These are phyloP conservation scores for Ceratobasidium sp. DNA, from an alignment of 1,284 basidiomycete genomes.

Conservation along the genomic window DNA sequence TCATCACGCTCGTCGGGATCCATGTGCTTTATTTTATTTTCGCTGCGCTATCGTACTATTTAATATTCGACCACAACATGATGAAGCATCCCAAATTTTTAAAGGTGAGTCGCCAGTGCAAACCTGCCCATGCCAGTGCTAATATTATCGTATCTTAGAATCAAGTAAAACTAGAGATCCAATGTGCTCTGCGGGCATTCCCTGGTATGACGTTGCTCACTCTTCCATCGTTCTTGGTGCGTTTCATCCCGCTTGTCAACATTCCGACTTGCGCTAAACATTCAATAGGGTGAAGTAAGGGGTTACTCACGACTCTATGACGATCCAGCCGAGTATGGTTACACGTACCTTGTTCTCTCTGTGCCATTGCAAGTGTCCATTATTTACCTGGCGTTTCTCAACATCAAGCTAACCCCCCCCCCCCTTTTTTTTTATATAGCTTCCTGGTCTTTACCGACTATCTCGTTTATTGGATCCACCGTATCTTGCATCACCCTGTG, in stretches of 20 bases:
- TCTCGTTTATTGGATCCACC: constrained; percentile 93
- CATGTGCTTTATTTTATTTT: constrained; percentile 87
- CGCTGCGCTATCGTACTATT: constrained; percentile 83
- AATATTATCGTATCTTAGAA: constrained; percentile 55
- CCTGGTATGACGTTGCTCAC: constrained; percentile 84
- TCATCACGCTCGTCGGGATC: constrained; percentile 84
- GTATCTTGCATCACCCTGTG: constrained; percentile 86
- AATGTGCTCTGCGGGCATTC: constrained; percentile 79
- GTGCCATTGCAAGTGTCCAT: constrained; percentile 68
- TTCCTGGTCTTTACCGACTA: constrained; percentile 95
- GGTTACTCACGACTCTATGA: constrained; percentile 88
- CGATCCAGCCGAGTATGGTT: constrained; percentile 76
- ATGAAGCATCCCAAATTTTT: constrained; percentile 95
- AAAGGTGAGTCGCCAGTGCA: constrained; percentile 65
- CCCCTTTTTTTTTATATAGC: constrained; percentile 54
- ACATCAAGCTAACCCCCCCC: not conserved
- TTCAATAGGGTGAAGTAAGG: constrained; percentile 75
- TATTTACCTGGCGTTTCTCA: not conserved
- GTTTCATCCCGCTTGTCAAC: not conserved
- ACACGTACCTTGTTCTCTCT: constrained; percentile 70
- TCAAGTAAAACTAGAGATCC: constrained; percentile 80
- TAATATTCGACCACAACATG: constrained; percentile 96
- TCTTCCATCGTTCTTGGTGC: constrained; percentile 88
- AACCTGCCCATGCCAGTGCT: constrained; percentile 59
- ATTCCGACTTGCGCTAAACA: not conserved